Base-by-base conservation (phyloP, 768 basidiomycete species). In the Lactarius deliciosus region DNA sequence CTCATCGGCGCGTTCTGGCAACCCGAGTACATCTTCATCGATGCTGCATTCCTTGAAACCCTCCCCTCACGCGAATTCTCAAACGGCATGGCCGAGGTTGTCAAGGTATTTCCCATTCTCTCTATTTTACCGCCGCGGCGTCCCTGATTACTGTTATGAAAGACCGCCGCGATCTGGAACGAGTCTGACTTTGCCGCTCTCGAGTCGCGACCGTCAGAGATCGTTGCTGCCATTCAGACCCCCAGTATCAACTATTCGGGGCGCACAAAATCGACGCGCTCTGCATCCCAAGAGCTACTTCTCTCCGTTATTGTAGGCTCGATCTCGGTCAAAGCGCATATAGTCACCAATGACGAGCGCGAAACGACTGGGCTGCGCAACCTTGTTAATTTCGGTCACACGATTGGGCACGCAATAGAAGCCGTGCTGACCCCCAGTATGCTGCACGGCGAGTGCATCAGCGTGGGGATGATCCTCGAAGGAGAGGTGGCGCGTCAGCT, bases 151-250 rank as follows among this genome's bases (percentile, higher is more conserved):
- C 4, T 47, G 28, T 25, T 18, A 60, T 8, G 61, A 66, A 74
- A 96, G 96, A 99, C 97, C 30, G 96, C 97, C 6, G 97, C 96
- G n/a, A 98, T 98, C 73, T 98, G 96, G 96, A 87, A 93, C 76
- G 95, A 93, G 72, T 77, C 80, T 69, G 94, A 96, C 73, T 99
- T 99, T 73, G 83, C 87, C 41, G 83, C 87, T 38, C 86, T 99
- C 68, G 97, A 99, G 76, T 89, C 91, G 1, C 86, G 88, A 55
- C 86, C 92, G 1, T 84, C 85, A 32, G 91, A 92, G 74, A 96
- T 98, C 69, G 87, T 92, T 77, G 81, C 87, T 18, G 95, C 96
- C 20, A 91, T 97, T 65, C 86, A 88, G 70, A 83, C 88, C 1
- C 87, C 88, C 3, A 89, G 90, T 64, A 65, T 78, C 57, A 77